Percentiles rank a stretch among this genome's conserved stretches.
Conservation (phyloP, 352 stramenopile genomes). For the Globisporangium cederbergense region DNA sequence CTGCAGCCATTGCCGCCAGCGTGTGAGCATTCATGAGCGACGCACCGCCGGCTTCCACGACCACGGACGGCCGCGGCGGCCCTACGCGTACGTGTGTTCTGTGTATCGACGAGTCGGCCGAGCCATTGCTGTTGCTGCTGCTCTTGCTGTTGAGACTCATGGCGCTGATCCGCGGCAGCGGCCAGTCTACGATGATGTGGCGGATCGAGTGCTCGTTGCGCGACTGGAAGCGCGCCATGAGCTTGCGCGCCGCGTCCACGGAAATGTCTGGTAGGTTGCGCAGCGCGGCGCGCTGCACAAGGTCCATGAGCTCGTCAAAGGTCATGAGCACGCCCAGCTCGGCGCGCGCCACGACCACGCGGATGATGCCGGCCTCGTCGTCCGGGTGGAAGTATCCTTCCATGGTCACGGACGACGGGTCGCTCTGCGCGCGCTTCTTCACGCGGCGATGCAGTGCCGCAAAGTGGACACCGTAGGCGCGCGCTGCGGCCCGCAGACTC, state of each 20-base stretch:
- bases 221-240: constrained; percentile 49
- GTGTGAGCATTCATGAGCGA: not conserved
- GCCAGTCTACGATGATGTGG: constrained; percentile 50
- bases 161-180: constrained; percentile 14
- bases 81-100: not conserved
- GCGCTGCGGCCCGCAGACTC: constrained; percentile 48
- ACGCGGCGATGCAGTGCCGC: constrained; percentile 53
- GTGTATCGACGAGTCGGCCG: not conserved
- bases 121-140: constrained; percentile 1
- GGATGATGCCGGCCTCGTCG: constrained; percentile 56
- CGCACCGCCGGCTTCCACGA: constrained; percentile 3
- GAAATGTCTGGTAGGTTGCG: constrained; percentile 61
- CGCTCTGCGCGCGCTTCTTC: constrained; percentile 45
- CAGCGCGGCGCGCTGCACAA: constrained; percentile 47
- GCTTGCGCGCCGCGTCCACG: constrained; percentile 44
- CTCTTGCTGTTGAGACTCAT: constrained; percentile 9
- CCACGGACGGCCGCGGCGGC: constrained; percentile 10
- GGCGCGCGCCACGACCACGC: constrained; percentile 48
- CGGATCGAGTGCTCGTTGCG: constrained; percentile 49
- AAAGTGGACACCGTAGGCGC: constrained; percentile 51
- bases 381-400: constrained; percentile 49
- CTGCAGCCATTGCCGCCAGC: not conserved
- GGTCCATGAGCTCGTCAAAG: constrained; percentile 57
- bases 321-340: constrained; percentile 66
- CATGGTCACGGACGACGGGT: constrained; percentile 8